A percentile compares a stretch with the other conserved stretches of the same genome.
Conservation (phyloP, 805 yeast genomes). For the Debaryomyces hansenii region DNA sequence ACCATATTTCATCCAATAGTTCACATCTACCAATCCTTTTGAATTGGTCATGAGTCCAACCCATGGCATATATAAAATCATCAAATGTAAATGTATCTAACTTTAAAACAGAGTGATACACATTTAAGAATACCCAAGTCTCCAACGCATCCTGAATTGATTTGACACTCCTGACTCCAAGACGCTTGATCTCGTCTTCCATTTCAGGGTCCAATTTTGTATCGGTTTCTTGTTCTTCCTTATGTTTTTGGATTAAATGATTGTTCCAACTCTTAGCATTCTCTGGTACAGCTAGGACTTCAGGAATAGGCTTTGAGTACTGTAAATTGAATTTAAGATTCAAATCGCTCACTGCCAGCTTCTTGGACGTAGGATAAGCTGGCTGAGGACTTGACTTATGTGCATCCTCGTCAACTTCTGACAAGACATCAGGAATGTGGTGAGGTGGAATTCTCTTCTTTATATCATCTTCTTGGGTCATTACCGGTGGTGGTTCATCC, state of each 20-base stretch:
- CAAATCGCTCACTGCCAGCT: conserved; percentile 30
- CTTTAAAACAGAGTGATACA: conserved; percentile 61
- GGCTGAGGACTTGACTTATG: conserved; percentile 5
- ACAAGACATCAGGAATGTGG: conserved; percentile 28
- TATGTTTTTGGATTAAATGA: conserved; percentile 10
- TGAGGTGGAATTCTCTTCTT: conserved; percentile 28
- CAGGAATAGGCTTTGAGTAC: conserved; percentile 25
- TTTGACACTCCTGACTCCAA: background rate
- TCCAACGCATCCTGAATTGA: conserved; percentile 53
- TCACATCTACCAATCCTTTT: conserved; percentile 47
- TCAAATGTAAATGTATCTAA: conserved; percentile 81
- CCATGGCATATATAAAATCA: conserved; percentile 63
- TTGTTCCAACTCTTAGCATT: conserved; percentile 23
- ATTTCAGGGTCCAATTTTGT: background rate
- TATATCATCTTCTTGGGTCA: conserved; percentile 1
- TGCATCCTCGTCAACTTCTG: conserved; percentile 15
- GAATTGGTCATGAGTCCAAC: conserved; percentile 41
- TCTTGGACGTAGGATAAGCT: conserved; percentile 27
- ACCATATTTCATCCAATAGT: conserved; percentile 65
- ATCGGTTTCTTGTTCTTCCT: background rate
- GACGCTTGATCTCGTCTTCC: background rate
- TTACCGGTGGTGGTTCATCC: conserved; percentile 1
- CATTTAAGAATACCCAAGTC: conserved; percentile 72
- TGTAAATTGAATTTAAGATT: conserved; percentile 31
- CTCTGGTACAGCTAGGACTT: conserved; percentile 20